Percentiles rank a stretch among this genome's conserved stretches.
These are phyloP conservation scores for Aleurites moluccanus DNA, from an alignment of 441 rosid genomes.

Conservation along the genomic window DNA sequence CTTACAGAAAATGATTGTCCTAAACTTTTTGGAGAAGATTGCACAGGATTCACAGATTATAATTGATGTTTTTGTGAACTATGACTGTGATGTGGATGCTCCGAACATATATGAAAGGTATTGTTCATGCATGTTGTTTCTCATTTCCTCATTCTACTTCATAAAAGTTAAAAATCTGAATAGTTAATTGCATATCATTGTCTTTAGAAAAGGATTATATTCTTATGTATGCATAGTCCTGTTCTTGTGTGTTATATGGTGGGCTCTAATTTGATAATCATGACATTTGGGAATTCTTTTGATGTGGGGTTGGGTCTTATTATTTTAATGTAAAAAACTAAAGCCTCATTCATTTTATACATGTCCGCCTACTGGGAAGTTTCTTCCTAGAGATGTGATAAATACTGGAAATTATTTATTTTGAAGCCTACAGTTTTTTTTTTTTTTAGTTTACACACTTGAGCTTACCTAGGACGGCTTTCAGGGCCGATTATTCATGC, in stretches of 20 bases:
- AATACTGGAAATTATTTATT: neutral
- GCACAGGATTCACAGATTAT: constrained; percentile 75
- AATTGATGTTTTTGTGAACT: constrained; percentile 90
- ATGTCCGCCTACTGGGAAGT: neutral
- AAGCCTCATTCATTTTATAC: neutral
- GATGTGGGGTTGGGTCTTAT: neutral
- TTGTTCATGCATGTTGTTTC: constrained; percentile 1
- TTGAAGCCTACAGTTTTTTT: neutral
- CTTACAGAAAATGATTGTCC: constrained; percentile 95
- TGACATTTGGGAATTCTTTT: neutral
- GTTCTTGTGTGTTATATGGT: neutral
- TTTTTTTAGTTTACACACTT: constrained; percentile 5
- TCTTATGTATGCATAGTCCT: neutral
- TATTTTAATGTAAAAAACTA: constrained; percentile 1
- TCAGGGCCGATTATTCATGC: neutral
- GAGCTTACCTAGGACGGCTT: neutral
- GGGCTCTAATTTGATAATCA: neutral
- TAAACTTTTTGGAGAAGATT: constrained; percentile 80
- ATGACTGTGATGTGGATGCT: constrained; percentile 93
- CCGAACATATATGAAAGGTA: constrained; percentile 99
- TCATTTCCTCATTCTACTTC: constrained; percentile 16
- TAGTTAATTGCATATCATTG: neutral
- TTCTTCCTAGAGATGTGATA: neutral
- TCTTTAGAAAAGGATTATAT: neutral
- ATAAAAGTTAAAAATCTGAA: neutral